Evolutionary conservation across 305 asterid genomes (phyloP).

Genomic region (Solanum hybrid): DNA sequence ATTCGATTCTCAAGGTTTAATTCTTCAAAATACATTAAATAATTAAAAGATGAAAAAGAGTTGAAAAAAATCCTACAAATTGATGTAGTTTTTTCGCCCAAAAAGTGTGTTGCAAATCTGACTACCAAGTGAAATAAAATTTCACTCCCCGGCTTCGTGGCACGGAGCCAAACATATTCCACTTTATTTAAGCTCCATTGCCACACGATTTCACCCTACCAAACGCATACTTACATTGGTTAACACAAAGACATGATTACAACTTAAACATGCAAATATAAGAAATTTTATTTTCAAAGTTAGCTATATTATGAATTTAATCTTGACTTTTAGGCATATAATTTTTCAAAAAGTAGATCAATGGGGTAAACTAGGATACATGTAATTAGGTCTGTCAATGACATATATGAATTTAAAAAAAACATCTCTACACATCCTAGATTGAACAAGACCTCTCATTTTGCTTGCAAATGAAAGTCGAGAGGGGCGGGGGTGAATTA

Average conservation of each 20-base stretch:
- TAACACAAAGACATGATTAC: background rate
- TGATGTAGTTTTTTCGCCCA: background rate
- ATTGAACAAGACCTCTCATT: background rate
- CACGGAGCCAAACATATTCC: background rate
- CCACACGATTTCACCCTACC: background rate
- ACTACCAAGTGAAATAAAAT: background rate
- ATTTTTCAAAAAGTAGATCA: background rate
- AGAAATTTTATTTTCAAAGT: no score
- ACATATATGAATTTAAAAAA: no score
- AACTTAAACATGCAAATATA: background rate
- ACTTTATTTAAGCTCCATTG: background rate
- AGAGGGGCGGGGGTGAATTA: no score
- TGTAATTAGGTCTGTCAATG: no score
- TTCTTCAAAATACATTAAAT: background rate
- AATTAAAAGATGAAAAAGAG: background rate
- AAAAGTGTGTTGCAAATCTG: background rate
- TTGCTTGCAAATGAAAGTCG: background rate
- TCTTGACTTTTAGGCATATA: background rate
- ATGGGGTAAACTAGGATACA: no score
- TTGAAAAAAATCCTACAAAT: background rate
- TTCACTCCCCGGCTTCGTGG: background rate
- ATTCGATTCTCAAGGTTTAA: background rate
- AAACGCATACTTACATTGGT: background rate
- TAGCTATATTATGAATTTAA: background rate
- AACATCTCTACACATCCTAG: background rate